Percentiles rank a stretch among this genome's conserved stretches.
Evolutionary conservation across 2,329 filamentous ascomycete genomes (phyloP).

Genomic region (Colletotrichum acutatum): DNA sequence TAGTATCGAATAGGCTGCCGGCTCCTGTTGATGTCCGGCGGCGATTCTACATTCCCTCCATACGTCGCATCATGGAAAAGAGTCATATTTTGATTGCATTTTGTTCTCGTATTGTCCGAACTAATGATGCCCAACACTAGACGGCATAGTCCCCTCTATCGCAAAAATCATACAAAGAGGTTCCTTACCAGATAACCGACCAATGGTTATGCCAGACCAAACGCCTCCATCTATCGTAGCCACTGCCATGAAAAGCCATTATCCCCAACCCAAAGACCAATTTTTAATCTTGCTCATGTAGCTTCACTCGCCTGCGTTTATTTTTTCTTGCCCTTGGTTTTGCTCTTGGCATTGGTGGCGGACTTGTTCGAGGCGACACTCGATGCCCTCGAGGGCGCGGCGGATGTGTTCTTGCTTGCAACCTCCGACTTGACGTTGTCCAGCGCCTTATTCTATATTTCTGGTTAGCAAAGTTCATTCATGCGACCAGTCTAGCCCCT

Average conservation of each 20-base stretch:
- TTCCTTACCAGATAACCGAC: conserved; percentile 7
- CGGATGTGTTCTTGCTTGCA: conserved; percentile 79
- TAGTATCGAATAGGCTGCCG: background rate
- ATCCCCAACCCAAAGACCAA: conserved; percentile 6
- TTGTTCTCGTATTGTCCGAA: conserved; percentile 15
- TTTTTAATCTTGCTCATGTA: conserved; percentile 7
- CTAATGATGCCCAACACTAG: conserved; percentile 9
- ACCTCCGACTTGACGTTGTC: conserved; percentile 82
- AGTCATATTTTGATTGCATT: background rate
- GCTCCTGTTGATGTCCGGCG: background rate
- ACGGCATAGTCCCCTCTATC: conserved; percentile 4
- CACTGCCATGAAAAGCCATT: conserved; percentile 12
- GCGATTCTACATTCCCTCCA: too few relatives aligned
- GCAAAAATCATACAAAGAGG: conserved; percentile 8
- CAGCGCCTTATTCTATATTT: conserved; percentile 85
- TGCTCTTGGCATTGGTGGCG: conserved; percentile 50
- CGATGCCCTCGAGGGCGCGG: conserved; percentile 83
- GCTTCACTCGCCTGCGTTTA: conserved; percentile 37
- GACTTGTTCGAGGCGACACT: conserved; percentile 85
- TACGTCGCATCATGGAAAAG: too few relatives aligned
- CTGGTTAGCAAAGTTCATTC: conserved; percentile 21
- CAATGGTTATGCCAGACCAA: conserved; percentile 23
- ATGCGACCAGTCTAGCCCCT: conserved; percentile 45
- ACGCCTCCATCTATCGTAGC: conserved; percentile 32
- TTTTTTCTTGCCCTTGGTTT: conserved; percentile 66